Evolutionary conservation across 768 basidiomycete genomes (phyloP).

Genomic region (Hericium erinaceus): DNA sequence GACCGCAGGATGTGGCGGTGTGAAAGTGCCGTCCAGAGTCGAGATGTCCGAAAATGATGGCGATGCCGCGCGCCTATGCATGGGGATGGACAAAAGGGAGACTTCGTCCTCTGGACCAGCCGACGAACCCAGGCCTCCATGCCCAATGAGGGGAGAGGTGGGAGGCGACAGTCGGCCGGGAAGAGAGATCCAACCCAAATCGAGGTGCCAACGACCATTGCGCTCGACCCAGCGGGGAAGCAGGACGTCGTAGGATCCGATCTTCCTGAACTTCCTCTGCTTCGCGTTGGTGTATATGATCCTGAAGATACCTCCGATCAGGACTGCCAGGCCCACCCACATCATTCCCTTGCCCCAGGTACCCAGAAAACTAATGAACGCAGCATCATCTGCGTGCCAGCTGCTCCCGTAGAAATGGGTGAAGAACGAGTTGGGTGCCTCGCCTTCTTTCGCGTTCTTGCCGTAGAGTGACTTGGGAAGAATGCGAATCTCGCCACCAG

Average conservation of each 20-base stretch:
- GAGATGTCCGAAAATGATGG: conserved; percentile 40
- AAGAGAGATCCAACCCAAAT: conserved; percentile 50
- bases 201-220: conserved; percentile 66
- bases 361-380: conserved; percentile 90
- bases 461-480: conserved; percentile 97
- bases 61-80: conserved; percentile 48
- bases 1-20: conserved; percentile 36
- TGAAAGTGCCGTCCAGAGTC: conserved; percentile 33
- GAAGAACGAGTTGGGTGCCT: conserved; percentile 90
- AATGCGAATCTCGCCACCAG: conserved; percentile 74
- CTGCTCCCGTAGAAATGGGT: conserved; percentile 96
- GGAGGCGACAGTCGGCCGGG: conserved; percentile 18
- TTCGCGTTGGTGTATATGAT: conserved; percentile 42
- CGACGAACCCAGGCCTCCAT: not conserved
- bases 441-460: conserved; percentile 79
- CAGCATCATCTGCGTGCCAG: conserved; percentile 97
- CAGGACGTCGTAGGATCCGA: conserved; percentile 70
- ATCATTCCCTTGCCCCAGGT: conserved; percentile 83
- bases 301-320: conserved; percentile 61
- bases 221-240: conserved; percentile 66
- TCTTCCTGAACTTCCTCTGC: conserved; percentile 50
- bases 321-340: conserved; percentile 70
- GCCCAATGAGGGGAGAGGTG: not conserved
- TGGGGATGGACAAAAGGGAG: conserved; percentile 52
- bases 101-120: conserved; percentile 27